These are phyloP conservation scores for Penicillium sp. DNA, from an alignment of 2,329 filamentous ascomycete species.

Conservation along the genomic window DNA sequence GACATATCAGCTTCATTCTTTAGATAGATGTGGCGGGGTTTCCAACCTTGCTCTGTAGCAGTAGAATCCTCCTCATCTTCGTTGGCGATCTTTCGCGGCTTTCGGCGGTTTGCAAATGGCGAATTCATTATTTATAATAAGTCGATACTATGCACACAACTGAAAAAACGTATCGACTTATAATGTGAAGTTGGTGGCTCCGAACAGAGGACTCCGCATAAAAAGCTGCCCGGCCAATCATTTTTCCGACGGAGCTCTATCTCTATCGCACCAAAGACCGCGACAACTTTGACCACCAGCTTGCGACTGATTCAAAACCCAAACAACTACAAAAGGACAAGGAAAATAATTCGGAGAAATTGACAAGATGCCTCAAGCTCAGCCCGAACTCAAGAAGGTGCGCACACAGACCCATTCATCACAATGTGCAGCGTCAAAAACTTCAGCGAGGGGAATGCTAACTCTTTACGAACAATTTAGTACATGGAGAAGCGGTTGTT, in stretches of 20 bases:
- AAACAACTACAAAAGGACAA: slow-evolving; percentile 21
- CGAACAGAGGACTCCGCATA: slow-evolving; percentile 13
- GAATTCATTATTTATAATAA: slow-evolving; percentile 50
- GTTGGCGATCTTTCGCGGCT: slow-evolving; percentile 72
- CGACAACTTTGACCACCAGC: background rate
- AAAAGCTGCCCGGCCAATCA: slow-evolving; percentile 28
- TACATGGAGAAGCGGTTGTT: slow-evolving; percentile 99
- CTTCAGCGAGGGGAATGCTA: slow-evolving; percentile 3
- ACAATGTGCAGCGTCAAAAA: background rate
- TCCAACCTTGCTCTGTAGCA: slow-evolving; percentile 40
- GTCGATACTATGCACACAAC: background rate
- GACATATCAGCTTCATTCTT: background rate
- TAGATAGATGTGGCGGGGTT: slow-evolving; percentile 7
- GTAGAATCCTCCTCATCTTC: slow-evolving; percentile 52
- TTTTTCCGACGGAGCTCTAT: slow-evolving; percentile 31
- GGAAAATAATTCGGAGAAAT: slow-evolving; percentile 19
- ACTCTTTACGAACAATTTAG: slow-evolving; percentile 46
- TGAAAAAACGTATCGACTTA: background rate
- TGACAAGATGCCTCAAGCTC: slow-evolving; percentile 88
- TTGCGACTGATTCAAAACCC: slow-evolving; percentile 18
- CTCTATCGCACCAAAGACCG: slow-evolving; percentile 21
- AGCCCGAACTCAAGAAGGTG: slow-evolving; percentile 98
- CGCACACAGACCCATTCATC: slow-evolving; percentile 19
- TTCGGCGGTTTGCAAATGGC: slow-evolving; percentile 55
- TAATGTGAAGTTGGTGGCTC: background rate